Conservation (phyloP, 345 rosid species). For the Firmiana major region DNA sequence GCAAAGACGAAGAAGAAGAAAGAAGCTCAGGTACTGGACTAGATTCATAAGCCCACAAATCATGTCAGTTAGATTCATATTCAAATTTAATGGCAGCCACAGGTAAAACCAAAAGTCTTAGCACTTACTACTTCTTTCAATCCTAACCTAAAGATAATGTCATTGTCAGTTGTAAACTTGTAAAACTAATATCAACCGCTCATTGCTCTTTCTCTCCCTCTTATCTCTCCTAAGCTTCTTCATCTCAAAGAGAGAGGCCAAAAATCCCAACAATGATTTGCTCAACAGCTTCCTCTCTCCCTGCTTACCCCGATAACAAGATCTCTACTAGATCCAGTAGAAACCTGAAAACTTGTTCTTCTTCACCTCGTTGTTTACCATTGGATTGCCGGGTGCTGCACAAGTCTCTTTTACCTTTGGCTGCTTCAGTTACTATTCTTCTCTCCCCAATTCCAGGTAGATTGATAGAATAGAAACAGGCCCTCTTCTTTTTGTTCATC, state of each 20-base stretch:
- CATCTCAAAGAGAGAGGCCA: conserved; percentile 17
- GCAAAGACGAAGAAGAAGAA: too few species aligned
- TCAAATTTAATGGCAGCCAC: background rate
- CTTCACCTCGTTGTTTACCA: conserved; percentile 13
- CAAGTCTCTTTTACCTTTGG: conserved; percentile 52
- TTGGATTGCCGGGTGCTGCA: conserved; percentile 19
- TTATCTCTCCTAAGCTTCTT: background rate
- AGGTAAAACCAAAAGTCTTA: too few species aligned
- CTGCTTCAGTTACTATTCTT: conserved; percentile 65
- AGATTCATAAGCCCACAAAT: too few species aligned
- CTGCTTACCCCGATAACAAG: conserved; percentile 21
- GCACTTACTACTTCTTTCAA: too few species aligned
- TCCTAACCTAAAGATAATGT: background rate
- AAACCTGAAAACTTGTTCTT: conserved; percentile 17
- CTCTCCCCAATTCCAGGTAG: conserved; percentile 68
- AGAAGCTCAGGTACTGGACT: too few species aligned
- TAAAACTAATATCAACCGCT: conserved; percentile 23
- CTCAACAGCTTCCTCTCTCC: conserved; percentile 29
- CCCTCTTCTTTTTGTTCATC: background rate
- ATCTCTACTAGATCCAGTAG: background rate
- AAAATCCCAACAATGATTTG: conserved; percentile 28
- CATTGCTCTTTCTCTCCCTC: background rate
- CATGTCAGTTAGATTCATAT: too few species aligned
- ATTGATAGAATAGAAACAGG: background rate
- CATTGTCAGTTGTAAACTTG: background rate